Conservation (phyloP, 192 early-diverging fungal genomes). For the Coemansia sp. region DNA sequence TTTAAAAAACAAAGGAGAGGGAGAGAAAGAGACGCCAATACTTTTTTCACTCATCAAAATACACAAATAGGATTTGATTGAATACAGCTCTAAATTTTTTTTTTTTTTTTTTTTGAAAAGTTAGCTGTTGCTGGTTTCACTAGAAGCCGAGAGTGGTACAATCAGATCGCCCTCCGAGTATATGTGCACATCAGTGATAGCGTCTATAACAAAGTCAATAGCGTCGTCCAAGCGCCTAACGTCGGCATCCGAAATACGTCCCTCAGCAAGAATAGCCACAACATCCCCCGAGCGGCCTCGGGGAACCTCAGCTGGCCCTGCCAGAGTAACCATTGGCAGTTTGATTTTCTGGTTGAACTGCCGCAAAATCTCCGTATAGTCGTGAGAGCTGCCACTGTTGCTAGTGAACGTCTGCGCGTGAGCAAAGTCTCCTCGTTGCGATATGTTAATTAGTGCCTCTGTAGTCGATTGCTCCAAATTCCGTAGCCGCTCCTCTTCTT, state of each 20-base stretch:
- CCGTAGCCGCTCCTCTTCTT: slow-evolving; percentile 48
- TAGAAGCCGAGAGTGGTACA: slow-evolving; percentile 33
- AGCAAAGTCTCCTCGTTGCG: slow-evolving; percentile 28
- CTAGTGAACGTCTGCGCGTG: slow-evolving; percentile 30
- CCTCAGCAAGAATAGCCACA: slow-evolving; percentile 26
- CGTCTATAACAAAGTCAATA: slow-evolving; percentile 32
- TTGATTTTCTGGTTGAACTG: slow-evolving; percentile 50
- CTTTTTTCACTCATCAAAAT: no score
- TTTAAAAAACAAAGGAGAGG: no score
- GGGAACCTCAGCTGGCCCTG: slow-evolving; percentile 22
- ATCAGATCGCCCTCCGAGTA: slow-evolving; percentile 38
- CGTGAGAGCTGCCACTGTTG: slow-evolving; percentile 30
- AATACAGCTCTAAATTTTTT: no score
- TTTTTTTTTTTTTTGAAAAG: background rate
- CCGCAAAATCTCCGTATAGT: slow-evolving; percentile 41
- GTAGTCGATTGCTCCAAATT: slow-evolving; percentile 38
- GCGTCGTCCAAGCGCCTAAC: slow-evolving; percentile 25
- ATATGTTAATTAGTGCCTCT: slow-evolving; percentile 53
- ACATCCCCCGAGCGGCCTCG: slow-evolving; percentile 14
- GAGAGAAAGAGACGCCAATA: no score
- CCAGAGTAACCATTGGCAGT: slow-evolving; percentile 38
- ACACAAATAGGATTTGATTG: no score
- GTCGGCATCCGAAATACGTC: slow-evolving; percentile 17
- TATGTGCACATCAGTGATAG: slow-evolving; percentile 26
- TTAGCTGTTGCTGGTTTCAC: slow-evolving; percentile 5